phyloP scores from a whole-genome alignment of 2,329 filamentous ascomycete genomes.

The Aureobasidium subglaciale region DNA sequence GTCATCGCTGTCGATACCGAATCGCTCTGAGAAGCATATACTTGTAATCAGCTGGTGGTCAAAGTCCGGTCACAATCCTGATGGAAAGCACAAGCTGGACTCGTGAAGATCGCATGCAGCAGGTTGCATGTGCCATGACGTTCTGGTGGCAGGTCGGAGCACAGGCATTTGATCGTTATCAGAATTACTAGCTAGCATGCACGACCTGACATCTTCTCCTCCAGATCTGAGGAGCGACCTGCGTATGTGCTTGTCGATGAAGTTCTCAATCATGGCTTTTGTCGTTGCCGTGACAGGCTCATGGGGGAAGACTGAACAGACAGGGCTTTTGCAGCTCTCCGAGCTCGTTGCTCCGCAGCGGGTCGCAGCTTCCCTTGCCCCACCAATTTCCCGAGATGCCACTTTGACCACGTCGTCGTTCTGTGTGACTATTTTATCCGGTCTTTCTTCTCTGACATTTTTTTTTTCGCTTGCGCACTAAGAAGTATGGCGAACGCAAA shows the following conservation, averaged over 20 bases:
- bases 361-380: conserved; percentile 9
- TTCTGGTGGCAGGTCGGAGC: neutral
- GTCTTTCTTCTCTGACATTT: neutral
- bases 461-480: neutral
- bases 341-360: conserved; percentile 7
- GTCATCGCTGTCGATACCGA: too few species aligned
- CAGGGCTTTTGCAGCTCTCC: neutral
- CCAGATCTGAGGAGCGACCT: neutral
- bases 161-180: neutral
- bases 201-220: neutral
- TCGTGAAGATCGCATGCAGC: too few species aligned
- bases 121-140: too few species aligned
- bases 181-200: too few species aligned
- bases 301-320: neutral
- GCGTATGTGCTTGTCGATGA: too few species aligned
- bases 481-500: neutral
- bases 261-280: neutral
- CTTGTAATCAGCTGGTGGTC: too few species aligned
- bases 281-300: neutral
- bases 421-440: neutral
- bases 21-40: too few species aligned
- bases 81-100: too few species aligned
- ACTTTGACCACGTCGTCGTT: conserved; percentile 12
- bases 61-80: too few species aligned
- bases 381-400: conserved; percentile 9